These are phyloP conservation scores for Colletotrichum zoysiae DNA, from an alignment of 2,329 filamentous ascomycete species.

Conservation along the genomic window DNA sequence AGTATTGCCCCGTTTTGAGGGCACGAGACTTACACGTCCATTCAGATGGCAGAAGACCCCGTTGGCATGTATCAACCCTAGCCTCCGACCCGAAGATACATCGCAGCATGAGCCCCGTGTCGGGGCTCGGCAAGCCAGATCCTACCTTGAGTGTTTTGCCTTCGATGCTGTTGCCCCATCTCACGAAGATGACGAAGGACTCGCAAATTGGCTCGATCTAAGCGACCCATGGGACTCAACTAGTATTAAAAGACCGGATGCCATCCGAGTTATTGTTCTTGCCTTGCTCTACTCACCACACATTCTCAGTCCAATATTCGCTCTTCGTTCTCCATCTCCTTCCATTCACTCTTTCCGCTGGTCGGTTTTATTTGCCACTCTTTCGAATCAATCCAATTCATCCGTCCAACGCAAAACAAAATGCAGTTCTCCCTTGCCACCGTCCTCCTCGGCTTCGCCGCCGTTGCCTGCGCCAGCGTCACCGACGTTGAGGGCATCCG, in stretches of 20 bases:
- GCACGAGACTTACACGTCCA: neutral
- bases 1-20: neutral
- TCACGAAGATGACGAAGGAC: neutral
- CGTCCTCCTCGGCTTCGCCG: slow-evolving; percentile 46
- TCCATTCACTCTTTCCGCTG: slow-evolving; percentile 24
- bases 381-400: neutral
- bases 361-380: neutral
- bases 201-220: neutral
- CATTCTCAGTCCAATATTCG: neutral
- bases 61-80: neutral
- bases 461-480: slow-evolving; percentile 43
- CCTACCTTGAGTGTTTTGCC: neutral
- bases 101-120: neutral
- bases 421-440: slow-evolving; percentile 47
- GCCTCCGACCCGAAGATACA: neutral
- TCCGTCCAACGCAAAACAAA: slow-evolving; percentile 28
- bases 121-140: neutral
- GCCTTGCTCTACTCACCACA: neutral
- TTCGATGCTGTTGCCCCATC: neutral
- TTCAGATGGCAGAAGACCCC: neutral
- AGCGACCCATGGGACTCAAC: neutral
- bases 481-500: slow-evolving; percentile 43
- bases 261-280: neutral
- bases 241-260: neutral
- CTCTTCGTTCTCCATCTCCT: neutral